Evolutionary conservation across 345 rosid species (phyloP).

Genomic region (Alliaria petiolata): DNA sequence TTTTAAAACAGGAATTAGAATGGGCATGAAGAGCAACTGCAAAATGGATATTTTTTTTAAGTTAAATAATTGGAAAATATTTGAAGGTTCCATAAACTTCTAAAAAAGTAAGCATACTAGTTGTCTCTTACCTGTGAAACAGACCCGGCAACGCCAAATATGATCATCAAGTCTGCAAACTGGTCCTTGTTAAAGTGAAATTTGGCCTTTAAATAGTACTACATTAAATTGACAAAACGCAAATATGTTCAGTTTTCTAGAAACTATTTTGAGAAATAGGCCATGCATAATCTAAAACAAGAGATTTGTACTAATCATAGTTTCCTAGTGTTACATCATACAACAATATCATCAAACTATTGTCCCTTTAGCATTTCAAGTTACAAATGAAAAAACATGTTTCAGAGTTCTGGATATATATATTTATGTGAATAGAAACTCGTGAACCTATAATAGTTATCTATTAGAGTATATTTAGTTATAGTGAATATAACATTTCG

Average conservation of each 20-base stretch:
- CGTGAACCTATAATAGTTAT: too few relatives aligned
- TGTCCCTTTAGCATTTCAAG: too few relatives aligned
- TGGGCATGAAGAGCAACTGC: slow-evolving; percentile 81
- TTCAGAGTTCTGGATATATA: too few relatives aligned
- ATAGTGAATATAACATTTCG: too few relatives aligned
- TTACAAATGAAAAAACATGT: too few relatives aligned
- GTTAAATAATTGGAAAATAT: not conserved
- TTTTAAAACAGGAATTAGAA: slow-evolving; percentile 62
- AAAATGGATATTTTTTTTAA: slow-evolving; percentile 11
- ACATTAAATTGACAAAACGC: not conserved
- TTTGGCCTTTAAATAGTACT: slow-evolving; percentile 87
- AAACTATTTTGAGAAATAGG: not conserved
- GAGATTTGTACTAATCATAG: too few relatives aligned
- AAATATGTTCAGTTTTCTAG: not conserved
- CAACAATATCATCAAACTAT: not conserved
- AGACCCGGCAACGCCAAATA: slow-evolving; percentile 71
- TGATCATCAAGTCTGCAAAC: slow-evolving; percentile 87
- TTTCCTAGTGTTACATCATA: too few relatives aligned
- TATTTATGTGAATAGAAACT: too few relatives aligned
- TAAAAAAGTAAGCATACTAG: not conserved
- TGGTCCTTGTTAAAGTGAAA: slow-evolving; percentile 86
- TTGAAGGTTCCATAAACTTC: not conserved
- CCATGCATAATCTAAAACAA: too few relatives aligned
- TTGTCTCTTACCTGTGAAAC: slow-evolving; percentile 64
- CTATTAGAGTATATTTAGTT: too few relatives aligned